Evolutionary conservation across 2,329 filamentous ascomycete species (phyloP).

Genomic region (Pyrenochaeta sp.): DNA sequence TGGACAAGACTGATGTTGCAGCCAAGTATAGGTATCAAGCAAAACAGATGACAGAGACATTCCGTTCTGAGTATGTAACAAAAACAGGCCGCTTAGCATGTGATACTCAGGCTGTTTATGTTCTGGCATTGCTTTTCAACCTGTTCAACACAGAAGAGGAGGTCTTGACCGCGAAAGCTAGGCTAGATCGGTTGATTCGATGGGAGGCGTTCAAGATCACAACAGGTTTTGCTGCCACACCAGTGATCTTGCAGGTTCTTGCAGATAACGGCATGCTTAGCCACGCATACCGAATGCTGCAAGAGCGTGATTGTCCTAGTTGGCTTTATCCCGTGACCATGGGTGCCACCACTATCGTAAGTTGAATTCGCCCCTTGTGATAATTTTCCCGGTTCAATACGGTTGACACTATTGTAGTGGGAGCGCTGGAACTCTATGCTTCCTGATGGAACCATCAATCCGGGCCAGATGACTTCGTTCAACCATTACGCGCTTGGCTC

Average conservation of each 20-base stretch:
- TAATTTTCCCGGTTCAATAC: too few relatives aligned
- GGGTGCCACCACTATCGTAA: conserved; percentile 54
- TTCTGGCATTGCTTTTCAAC: neutral
- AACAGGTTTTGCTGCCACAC: conserved; percentile 23
- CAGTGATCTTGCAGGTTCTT: conserved; percentile 4
- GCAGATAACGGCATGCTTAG: neutral
- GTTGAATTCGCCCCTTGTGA: too few relatives aligned
- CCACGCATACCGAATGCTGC: neutral
- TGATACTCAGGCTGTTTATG: too few relatives aligned
- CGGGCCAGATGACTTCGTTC: conserved; percentile 55
- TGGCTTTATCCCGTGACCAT: conserved; percentile 60
- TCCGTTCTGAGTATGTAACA: too few relatives aligned
- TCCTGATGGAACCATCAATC: conserved; percentile 55
- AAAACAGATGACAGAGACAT: too few relatives aligned
- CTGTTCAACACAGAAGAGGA: neutral
- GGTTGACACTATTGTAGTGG: conserved; percentile 38
- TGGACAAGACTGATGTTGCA: too few relatives aligned
- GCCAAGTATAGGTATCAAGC: too few relatives aligned
- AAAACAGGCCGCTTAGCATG: too few relatives aligned
- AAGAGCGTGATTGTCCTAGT: conserved; percentile 48
- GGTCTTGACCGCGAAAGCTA: neutral
- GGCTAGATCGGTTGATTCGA: neutral
- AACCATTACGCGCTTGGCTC: conserved; percentile 11
- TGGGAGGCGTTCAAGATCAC: conserved; percentile 10
- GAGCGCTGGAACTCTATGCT: conserved; percentile 61